Conservation (phyloP, 2,329 filamentous ascomycete species). For the Orbilia oligospora region DNA sequence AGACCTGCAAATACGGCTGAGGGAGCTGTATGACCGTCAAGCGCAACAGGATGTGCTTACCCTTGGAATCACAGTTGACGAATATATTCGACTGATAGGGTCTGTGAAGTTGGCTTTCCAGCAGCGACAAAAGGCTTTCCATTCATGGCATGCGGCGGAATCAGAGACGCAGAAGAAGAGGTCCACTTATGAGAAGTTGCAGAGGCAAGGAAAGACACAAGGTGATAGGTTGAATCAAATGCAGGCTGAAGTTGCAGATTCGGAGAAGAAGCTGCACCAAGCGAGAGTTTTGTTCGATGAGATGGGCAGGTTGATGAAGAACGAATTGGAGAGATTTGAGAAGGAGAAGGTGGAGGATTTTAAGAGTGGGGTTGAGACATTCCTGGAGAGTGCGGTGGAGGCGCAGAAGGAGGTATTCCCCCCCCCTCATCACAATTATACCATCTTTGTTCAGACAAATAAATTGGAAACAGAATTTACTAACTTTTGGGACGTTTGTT, state of each 20-base stretch:
- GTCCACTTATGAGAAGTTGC: slow-evolving; percentile 89
- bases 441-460: not conserved
- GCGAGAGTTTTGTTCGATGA: slow-evolving; percentile 92
- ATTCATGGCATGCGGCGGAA: slow-evolving; percentile 93
- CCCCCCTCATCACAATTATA: slow-evolving; percentile 65
- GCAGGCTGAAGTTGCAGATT: slow-evolving; percentile 92
- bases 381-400: slow-evolving; percentile 95
- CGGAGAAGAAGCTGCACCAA: slow-evolving; percentile 92
- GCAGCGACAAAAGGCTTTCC: slow-evolving; percentile 94
- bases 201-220: slow-evolving; percentile 93
- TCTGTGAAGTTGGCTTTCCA: slow-evolving; percentile 93
- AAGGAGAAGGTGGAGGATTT: slow-evolving; percentile 99
- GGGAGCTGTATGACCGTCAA: slow-evolving; percentile 95
- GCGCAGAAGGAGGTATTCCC: slow-evolving; percentile 91
- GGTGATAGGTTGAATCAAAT: slow-evolving; percentile 95
- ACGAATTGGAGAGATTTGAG: slow-evolving; percentile 93
- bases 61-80: slow-evolving; percentile 96
- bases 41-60: slow-evolving; percentile 97
- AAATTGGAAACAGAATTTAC: slow-evolving; percentile 61
- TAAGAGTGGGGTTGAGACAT: slow-evolving; percentile 97
- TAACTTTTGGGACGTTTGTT: slow-evolving; percentile 28
- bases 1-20: slow-evolving; percentile 92
- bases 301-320: slow-evolving; percentile 93
- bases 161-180: slow-evolving; percentile 89
- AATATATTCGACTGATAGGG: slow-evolving; percentile 96